Conservation (phyloP, 768 basidiomycete species). For the Auriscalpium vulgare region DNA sequence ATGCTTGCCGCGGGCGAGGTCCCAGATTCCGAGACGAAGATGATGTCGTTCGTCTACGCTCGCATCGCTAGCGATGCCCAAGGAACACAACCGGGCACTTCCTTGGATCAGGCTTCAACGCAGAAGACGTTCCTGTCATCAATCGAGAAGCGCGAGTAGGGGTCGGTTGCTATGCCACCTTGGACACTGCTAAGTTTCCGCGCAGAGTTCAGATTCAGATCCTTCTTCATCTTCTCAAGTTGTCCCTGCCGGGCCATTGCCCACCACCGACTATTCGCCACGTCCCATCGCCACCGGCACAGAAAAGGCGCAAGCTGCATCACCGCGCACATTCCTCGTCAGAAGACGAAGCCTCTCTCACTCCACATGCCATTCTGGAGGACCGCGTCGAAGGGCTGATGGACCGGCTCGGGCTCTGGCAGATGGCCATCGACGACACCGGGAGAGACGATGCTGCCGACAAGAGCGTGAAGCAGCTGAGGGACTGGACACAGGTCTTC, state of each 20-base stretch:
- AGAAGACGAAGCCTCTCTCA: conserved; percentile 6
- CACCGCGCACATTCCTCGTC: conserved; percentile 19
- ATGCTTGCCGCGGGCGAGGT: conserved; percentile 2
- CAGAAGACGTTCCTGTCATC: conserved; percentile 27
- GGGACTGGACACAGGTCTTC: conserved; percentile 73
- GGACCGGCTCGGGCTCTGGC: conserved; percentile 75
- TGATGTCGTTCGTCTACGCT: conserved; percentile 11
- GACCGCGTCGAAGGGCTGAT: conserved; percentile 70
- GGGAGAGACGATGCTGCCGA: conserved; percentile 15
- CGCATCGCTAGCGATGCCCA: conserved; percentile 4
- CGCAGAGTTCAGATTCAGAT: conserved; percentile 69
- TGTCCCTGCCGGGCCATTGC: conserved; percentile 48
- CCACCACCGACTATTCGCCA: conserved; percentile 17
- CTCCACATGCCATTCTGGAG: conserved; percentile 23
- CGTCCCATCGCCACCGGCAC: conserved; percentile 5
- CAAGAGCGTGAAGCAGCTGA: conserved; percentile 7
- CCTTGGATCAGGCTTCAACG: conserved; percentile 13
- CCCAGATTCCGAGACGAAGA: conserved; percentile 23
- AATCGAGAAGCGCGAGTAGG: conserved; percentile 36
- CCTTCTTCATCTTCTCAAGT: conserved; percentile 55
- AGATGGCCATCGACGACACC: conserved; percentile 40
- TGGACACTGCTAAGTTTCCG: background rate
- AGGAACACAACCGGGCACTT: conserved; percentile 17
- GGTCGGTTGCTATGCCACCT: conserved; percentile 12
- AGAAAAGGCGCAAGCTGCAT: conserved; percentile 13